Evolutionary conservation across 1,284 basidiomycete species (phyloP).

Genomic region (Austroboletus rostrupii): DNA sequence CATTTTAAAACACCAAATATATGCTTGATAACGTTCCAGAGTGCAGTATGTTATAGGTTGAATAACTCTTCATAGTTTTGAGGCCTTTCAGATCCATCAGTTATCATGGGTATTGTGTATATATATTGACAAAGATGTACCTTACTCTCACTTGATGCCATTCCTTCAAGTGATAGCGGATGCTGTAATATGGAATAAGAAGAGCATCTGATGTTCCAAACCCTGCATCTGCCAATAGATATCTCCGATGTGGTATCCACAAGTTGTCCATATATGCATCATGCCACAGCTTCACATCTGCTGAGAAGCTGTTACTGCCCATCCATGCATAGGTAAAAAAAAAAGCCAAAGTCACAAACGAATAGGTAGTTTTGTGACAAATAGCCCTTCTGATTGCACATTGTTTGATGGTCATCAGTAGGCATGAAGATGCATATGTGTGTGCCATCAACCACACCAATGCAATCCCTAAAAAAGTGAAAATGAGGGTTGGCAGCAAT

Average conservation of each 20-base stretch:
- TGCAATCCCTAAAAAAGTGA: background rate
- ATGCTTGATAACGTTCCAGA: constrained; percentile 5
- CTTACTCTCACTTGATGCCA: no score
- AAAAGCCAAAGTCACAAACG: constrained; percentile 17
- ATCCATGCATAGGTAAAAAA: constrained; percentile 6
- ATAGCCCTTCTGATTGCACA: constrained; percentile 16
- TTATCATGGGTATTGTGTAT: background rate
- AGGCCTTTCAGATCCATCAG: background rate
- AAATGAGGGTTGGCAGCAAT: background rate
- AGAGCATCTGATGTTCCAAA: background rate
- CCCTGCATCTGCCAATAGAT: constrained; percentile 13
- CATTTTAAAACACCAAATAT: constrained; percentile 41
- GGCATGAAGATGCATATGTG: background rate
- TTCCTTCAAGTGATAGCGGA: background rate
- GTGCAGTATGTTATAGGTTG: constrained; percentile 34
- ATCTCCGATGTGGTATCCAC: background rate
- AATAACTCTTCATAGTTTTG: constrained; percentile 35
- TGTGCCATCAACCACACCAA: no score
- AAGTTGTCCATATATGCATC: background rate
- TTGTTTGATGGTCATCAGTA: background rate
- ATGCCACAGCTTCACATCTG: background rate
- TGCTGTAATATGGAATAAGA: background rate
- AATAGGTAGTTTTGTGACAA: no score
- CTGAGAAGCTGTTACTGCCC: background rate
- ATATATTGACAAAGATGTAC: no score